Conservation (phyloP, 257 asterid genomes). For the Solanum neorickii region DNA sequence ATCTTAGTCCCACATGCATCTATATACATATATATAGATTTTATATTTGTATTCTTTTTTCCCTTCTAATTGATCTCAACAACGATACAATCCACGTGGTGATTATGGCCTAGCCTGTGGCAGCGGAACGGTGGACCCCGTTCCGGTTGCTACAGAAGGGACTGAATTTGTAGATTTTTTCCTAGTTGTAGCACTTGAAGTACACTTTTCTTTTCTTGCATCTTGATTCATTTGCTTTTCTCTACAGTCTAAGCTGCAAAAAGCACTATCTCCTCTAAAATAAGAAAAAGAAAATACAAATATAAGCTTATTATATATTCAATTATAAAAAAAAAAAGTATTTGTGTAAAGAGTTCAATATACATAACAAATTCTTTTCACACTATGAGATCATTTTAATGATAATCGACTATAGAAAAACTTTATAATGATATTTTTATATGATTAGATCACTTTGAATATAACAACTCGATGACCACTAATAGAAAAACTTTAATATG, state of each 20-base stretch:
- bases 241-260: constrained; percentile 82
- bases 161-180: constrained; percentile 12
- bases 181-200: constrained; percentile 20
- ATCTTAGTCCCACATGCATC: background rate
- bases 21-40: too few species aligned
- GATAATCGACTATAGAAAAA: background rate
- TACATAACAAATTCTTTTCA: background rate
- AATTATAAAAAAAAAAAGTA: background rate
- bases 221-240: constrained; percentile 67
- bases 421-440: background rate
- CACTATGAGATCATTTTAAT: background rate
- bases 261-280: constrained; percentile 83
- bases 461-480: background rate
- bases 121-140: constrained; percentile 24
- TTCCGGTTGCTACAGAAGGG: constrained; percentile 7
- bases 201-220: constrained; percentile 54
- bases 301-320: background rate
- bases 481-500: background rate
- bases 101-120: constrained; percentile 32
- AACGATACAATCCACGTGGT: constrained; percentile 14
- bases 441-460: background rate
- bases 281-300: background rate
- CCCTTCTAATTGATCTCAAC: background rate
- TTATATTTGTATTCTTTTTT: background rate
- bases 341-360: too few species aligned